Conservation (phyloP, 192 early-diverging fungal species). For the Dissophora globulifera region DNA sequence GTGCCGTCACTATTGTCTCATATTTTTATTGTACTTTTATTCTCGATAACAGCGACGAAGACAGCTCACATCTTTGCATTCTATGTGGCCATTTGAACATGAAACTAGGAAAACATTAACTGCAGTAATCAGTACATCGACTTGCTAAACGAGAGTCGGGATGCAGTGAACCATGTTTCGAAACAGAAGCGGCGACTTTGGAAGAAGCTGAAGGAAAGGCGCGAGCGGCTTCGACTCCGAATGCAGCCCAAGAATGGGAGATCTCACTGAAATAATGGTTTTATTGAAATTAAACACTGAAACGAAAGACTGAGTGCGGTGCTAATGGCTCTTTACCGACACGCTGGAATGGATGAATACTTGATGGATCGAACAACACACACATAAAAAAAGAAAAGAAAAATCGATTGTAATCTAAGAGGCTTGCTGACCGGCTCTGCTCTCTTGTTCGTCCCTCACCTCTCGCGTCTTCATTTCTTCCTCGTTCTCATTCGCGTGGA, state of each 20-base stretch:
- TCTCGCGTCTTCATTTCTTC: too few species aligned
- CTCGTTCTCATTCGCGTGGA: too few species aligned
- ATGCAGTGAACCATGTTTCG: constrained; percentile 59
- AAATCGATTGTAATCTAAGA: too few species aligned
- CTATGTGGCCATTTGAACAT: too few species aligned
- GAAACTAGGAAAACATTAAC: constrained; percentile 73
- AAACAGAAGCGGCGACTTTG: constrained; percentile 62
- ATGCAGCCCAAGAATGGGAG: constrained; percentile 14
- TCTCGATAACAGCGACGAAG: too few species aligned
- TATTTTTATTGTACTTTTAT: constrained; percentile 1
- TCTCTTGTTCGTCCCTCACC: too few species aligned
- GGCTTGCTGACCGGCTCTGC: too few species aligned
- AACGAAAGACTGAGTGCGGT: background rate
- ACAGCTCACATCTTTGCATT: constrained; percentile 1
- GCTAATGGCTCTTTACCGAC: too few species aligned
- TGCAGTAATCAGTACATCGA: constrained; percentile 68
- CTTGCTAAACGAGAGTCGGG: constrained; percentile 62
- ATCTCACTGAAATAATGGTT: background rate
- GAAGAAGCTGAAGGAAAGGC: constrained; percentile 57
- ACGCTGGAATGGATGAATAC: too few species aligned
- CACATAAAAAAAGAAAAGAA: too few species aligned
- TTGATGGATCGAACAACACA: too few species aligned
- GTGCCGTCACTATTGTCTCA: constrained; percentile 9
- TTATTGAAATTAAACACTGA: background rate
- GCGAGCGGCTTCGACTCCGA: constrained; percentile 32